phyloP scores from a whole-genome alignment of 2,329 filamentous ascomycete species.

The Calonectria ilicicola region DNA sequence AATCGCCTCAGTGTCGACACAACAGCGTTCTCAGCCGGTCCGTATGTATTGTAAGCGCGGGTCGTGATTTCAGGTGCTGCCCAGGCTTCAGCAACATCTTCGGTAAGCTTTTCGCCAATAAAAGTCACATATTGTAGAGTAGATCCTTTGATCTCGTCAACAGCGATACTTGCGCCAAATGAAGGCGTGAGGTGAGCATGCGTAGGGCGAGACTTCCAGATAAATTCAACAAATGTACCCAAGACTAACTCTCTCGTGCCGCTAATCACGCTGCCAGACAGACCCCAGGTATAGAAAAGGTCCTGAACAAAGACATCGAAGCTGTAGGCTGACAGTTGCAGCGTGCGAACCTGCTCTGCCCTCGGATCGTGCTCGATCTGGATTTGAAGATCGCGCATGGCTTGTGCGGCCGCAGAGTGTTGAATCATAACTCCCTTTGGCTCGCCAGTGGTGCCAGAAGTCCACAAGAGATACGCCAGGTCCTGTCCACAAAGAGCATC shows the following conservation, averaged over 20 bases:
- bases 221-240: neutral
- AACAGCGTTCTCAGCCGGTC: neutral
- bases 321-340: neutral
- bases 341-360: neutral
- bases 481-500: neutral
- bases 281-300: neutral
- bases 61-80: neutral
- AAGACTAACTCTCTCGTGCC: neutral
- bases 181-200: neutral
- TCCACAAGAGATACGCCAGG: neutral
- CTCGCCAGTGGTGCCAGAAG: neutral
- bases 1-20: neutral
- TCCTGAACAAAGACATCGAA: neutral
- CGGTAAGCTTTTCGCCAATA: neutral
- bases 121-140: neutral
- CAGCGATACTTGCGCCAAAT: neutral
- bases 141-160: neutral
- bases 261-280: neutral
- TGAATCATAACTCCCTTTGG: neutral
- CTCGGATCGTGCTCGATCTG: neutral
- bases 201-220: neutral
- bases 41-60: neutral
- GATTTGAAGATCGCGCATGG: neutral
- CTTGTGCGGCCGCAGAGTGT: neutral
- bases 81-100: neutral